Base-by-base conservation (phyloP, 108 stramenopile genomes). In the Asterionellopsis glacialis region DNA sequence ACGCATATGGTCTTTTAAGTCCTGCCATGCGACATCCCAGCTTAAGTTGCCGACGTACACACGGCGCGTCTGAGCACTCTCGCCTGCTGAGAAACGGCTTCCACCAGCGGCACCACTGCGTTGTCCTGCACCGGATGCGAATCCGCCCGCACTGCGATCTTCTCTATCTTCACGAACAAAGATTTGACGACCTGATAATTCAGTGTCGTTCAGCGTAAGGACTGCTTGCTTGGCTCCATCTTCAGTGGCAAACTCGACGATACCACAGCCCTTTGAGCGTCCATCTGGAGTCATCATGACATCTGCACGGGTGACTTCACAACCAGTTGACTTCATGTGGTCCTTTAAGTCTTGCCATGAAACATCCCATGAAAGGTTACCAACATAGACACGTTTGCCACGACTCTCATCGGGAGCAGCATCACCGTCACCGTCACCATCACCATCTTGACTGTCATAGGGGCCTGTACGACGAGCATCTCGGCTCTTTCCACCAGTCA, bases 291-390 rank as follows among this genome's bases (percentile, higher is more conserved):
- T 75, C 41, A 67, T 63, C 79, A 97, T 75, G 24, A 98, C 73
- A 55, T 96, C 85, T 11, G 87, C 90, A 45, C 75, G 68, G 28
- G 70, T 65, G 0, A 96, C 96, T 43, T 92, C 87, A 41, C 84
- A 57, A 14, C 93, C 94, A 52, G 79, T 69, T 0, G 67, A 57
- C 48, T 82, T 81, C 95, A 97, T 96, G 65, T 94, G 84, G 76
- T 96, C 95, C 62, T 95, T 96, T 25, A 98, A 81, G 68, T 93
- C 94, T 69, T 96, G 91, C 95, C 95, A 97, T 26, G 73, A 65
- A 11, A 81, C 81, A 23, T 65, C 72, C 79, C 81, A 98, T 4
- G 81, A 45, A n/a, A 98, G 78, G 58, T 96, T 96, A 40, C 95
- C 95, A 7, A 96, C 89, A 63, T 87, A 95, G 11, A 95, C 91